A percentile compares a stretch with the other conserved stretches of the same genome.
Conservation (phyloP, 768 basidiomycete species). For the Strobilomyces dryophilus region DNA sequence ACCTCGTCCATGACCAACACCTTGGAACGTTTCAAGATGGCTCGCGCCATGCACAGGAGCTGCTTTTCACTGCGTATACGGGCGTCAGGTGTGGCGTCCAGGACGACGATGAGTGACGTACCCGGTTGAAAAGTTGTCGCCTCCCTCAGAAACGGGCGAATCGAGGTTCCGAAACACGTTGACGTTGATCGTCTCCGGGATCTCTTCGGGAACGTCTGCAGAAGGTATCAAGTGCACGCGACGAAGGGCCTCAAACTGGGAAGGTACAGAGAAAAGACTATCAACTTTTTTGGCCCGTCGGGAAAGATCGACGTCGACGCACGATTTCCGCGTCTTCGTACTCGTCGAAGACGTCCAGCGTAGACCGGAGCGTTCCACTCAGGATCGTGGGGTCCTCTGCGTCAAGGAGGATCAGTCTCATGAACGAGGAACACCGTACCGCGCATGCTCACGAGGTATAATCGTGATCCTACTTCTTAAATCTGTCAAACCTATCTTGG, state of each 20-base stretch:
- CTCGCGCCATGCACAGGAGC: conserved; percentile 81
- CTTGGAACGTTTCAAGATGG: conserved; percentile 74
- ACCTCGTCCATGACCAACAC: conserved; percentile 86
- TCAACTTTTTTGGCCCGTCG: not conserved
- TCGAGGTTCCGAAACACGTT: conserved; percentile 79
- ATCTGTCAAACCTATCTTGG: conserved; percentile 76
- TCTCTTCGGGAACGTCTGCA: conserved; percentile 40
- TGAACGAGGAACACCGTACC: not conserved
- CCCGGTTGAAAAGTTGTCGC: conserved; percentile 89
- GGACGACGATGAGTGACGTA: conserved; percentile 27
- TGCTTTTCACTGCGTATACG: conserved; percentile 60
- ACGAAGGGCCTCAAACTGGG: conserved; percentile 76
- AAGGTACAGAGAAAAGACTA: not conserved
- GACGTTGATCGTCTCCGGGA: conserved; percentile 47
- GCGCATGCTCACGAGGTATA: conserved; percentile 54
- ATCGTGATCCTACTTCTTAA: conserved; percentile 74
- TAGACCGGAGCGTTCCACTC: conserved; percentile 76
- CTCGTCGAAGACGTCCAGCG: conserved; percentile 83
- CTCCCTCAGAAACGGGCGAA: conserved; percentile 73
- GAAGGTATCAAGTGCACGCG: conserved; percentile 76
- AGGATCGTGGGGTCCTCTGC: conserved; percentile 87
- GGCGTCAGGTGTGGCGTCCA: not conserved
- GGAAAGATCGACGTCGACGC: conserved; percentile 21
- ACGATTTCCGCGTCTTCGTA: conserved; percentile 83
- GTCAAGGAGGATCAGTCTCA: not conserved